phyloP scores from a whole-genome alignment of 495 filamentous ascomycete genomes.

The Aspergillus asperescens region DNA sequence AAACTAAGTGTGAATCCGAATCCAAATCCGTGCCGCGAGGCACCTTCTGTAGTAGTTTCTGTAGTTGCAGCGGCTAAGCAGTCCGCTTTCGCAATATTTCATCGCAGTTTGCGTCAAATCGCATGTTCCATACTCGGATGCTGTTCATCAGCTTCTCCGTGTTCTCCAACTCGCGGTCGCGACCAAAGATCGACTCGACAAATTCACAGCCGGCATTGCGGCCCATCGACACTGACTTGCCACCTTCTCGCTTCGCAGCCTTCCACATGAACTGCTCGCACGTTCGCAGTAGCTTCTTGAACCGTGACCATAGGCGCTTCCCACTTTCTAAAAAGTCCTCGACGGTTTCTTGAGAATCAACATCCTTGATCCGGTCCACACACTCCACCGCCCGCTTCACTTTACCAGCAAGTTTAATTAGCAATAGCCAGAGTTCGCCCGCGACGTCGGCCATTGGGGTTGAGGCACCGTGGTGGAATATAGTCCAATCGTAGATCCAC shows the following conservation, averaged over 20 bases:
- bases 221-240: conserved; percentile 68
- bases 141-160: conserved; percentile 95
- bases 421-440: conserved; percentile 88
- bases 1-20: conserved; percentile 2
- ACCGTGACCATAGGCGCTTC: conserved; percentile 78
- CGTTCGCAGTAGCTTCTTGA: conserved; percentile 79
- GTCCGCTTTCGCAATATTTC: conserved; percentile 59
- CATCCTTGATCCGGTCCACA: conserved; percentile 62
- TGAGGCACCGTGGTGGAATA: conserved; percentile 79
- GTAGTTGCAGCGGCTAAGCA: conserved; percentile 23
- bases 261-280: conserved; percentile 94
- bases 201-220: conserved; percentile 94
- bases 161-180: conserved; percentile 82
- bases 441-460: conserved; percentile 89
- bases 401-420: conserved; percentile 95
- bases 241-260: conserved; percentile 60
- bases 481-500: conserved; percentile 99
- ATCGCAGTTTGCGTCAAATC: conserved; percentile 96
- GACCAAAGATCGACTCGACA: conserved; percentile 93
- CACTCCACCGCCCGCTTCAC: conserved; percentile 86
- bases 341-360: conserved; percentile 72
- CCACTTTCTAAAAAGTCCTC: conserved; percentile 91
- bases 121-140: conserved; percentile 88
- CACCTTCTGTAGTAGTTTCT: conserved; percentile 10
- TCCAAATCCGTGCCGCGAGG: background rate